Conservation (phyloP, 306 rosid species). For the Luffa acutangula region DNA sequence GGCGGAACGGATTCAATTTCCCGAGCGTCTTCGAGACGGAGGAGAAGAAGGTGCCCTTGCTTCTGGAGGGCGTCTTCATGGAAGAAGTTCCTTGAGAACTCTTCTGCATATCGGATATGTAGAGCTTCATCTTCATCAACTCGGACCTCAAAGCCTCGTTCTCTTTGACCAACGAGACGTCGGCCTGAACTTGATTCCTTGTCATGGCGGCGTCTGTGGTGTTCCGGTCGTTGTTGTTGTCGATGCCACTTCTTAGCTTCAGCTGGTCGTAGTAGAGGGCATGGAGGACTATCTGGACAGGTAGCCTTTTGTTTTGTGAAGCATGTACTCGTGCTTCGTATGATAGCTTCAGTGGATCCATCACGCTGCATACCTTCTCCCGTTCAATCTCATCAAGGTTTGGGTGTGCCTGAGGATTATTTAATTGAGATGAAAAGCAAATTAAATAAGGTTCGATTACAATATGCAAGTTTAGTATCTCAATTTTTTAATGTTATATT, state of each 20-base stretch:
- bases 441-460: too few relatives aligned
- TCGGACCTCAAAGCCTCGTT: constrained; percentile 62
- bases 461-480: too few relatives aligned
- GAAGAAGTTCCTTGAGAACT: constrained; percentile 7
- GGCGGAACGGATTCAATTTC: constrained; percentile 66
- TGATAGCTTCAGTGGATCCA: constrained; percentile 68
- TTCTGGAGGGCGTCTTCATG: neutral
- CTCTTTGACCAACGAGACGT: constrained; percentile 63
- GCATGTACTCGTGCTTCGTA: constrained; percentile 86
- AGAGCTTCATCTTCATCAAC: constrained; percentile 69
- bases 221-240: neutral
- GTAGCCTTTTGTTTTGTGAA: constrained; percentile 74
- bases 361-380: constrained; percentile 81
- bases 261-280: constrained; percentile 82
- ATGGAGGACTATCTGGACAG: constrained; percentile 75
- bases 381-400: constrained; percentile 72
- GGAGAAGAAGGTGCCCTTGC: constrained; percentile 50
- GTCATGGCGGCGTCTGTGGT: neutral
- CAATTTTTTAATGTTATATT: too few relatives aligned
- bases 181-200: constrained; percentile 46
- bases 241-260: constrained; percentile 59
- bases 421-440: too few relatives aligned
- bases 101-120: constrained; percentile 46
- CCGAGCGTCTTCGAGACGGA: constrained; percentile 61
- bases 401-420: constrained; percentile 47